Conservation (phyloP, 2,329 filamentous ascomycete species). For the Westerdykella aurantiaca region DNA sequence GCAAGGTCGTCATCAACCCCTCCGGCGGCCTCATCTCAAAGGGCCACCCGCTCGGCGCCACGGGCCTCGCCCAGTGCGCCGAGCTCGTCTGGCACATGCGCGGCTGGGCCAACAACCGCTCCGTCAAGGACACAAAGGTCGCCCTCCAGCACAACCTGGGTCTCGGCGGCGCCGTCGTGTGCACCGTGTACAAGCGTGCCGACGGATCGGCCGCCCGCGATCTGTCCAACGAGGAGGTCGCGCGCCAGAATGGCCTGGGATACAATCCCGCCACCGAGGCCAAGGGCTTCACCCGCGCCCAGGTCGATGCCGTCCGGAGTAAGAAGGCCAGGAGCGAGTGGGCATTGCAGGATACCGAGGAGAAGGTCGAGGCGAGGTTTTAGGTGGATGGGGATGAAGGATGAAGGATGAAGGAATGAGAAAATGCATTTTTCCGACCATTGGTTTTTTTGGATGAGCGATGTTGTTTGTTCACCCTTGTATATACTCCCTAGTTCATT, state of each 20-base stretch:
- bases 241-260: constrained; percentile 61
- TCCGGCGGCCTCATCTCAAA: constrained; percentile 94
- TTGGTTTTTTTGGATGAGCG: no score
- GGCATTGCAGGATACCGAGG: constrained; percentile 69
- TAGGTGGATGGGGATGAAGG: constrained; percentile 31
- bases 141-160: constrained; percentile 91
- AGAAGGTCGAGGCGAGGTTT: constrained; percentile 69
- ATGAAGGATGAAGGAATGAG: not conserved
- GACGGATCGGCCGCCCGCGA: constrained; percentile 63
- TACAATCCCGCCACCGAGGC: constrained; percentile 92
- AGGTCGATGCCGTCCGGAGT: constrained; percentile 63
- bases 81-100: constrained; percentile 93
- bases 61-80: constrained; percentile 90
- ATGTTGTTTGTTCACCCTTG: no score
- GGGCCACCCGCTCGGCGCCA: constrained; percentile 89
- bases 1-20: constrained; percentile 75
- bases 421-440: no score
- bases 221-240: constrained; percentile 60
- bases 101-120: constrained; percentile 90
- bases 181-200: constrained; percentile 79
- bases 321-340: constrained; percentile 63
- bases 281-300: constrained; percentile 75
- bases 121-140: constrained; percentile 60
- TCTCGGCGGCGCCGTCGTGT: constrained; percentile 82
- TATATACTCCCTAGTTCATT: no score